phyloP scores from a whole-genome alignment of 768 basidiomycete species.

The Mycena leptocephala region DNA sequence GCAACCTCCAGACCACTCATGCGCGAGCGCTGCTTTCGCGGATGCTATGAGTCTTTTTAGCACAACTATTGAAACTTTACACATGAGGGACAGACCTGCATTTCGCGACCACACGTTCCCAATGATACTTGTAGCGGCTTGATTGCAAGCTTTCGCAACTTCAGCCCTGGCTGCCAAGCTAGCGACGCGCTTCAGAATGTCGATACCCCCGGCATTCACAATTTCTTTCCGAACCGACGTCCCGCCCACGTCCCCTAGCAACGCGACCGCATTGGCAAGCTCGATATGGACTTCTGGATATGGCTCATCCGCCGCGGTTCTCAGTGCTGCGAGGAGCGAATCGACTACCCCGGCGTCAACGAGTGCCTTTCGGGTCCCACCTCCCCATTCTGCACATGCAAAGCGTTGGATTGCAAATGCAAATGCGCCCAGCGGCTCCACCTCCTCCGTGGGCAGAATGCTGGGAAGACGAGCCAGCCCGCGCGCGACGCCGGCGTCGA shows the following conservation, averaged over 20 bases:
- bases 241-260: constrained; percentile 46
- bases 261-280: constrained; percentile 42
- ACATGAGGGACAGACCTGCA: constrained; percentile 32
- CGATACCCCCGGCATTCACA: constrained; percentile 43
- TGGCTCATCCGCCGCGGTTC: constrained; percentile 41
- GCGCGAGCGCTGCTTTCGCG: constrained; percentile 33
- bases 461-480: constrained; percentile 44
- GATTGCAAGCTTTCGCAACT: constrained; percentile 42
- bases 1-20: constrained; percentile 31
- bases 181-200: constrained; percentile 41
- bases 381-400: constrained; percentile 45
- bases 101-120: constrained; percentile 47
- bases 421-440: constrained; percentile 43
- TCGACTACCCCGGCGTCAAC: constrained; percentile 46
- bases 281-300: constrained; percentile 43
- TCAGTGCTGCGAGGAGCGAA: constrained; percentile 41
- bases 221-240: constrained; percentile 44
- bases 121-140: constrained; percentile 42
- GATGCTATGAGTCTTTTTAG: background rate
- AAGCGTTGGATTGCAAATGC: constrained; percentile 46
- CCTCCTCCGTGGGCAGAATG: constrained; percentile 40
- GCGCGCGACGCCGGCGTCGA: constrained; percentile 41
- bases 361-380: constrained; percentile 39
- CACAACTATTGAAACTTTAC: background rate
- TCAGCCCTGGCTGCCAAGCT: constrained; percentile 26